A percentile compares a stretch with the other conserved stretches of the same genome.
Evolutionary conservation across 352 stramenopile genomes (phyloP).

Genomic region (Plasmopara halstedii): DNA sequence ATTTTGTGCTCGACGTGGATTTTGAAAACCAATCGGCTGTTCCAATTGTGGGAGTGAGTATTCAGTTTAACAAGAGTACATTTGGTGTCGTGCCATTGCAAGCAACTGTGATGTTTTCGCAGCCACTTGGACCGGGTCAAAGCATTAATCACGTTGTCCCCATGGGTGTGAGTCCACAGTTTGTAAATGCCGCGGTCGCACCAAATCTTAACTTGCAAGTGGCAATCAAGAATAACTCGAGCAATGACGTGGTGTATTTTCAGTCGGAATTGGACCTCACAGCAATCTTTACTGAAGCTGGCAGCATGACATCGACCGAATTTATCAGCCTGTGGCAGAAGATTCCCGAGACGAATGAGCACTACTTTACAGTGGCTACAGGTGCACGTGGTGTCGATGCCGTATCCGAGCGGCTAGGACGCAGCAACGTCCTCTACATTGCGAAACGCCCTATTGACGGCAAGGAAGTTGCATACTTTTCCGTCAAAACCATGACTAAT

Average conservation of each 20-base stretch:
- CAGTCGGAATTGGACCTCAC: conserved; percentile 89
- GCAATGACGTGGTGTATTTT: conserved; percentile 93
- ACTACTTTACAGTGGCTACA: conserved; percentile 87
- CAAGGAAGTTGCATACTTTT: conserved; percentile 95
- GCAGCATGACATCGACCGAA: conserved; percentile 84
- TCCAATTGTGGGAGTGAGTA: conserved; percentile 85
- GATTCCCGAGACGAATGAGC: conserved; percentile 93
- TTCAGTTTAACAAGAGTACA: conserved; percentile 98
- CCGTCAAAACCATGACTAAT: conserved; percentile 89
- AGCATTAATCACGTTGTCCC: conserved; percentile 59
- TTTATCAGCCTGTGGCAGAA: conserved; percentile 95
- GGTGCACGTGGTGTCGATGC: conserved; percentile 65
- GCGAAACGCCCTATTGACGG: conserved; percentile 89
- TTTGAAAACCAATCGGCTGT: conserved; percentile 87
- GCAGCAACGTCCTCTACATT: conserved; percentile 92
- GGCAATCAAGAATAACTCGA: conserved; percentile 96
- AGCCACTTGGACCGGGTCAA: conserved; percentile 64
- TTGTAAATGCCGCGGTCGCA: conserved; percentile 64
- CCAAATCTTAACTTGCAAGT: conserved; percentile 88
- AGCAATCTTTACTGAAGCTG: conserved; percentile 82
- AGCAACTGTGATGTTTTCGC: conserved; percentile 81
- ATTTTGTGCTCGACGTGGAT: conserved; percentile 70
- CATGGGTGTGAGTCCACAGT: conserved; percentile 74
- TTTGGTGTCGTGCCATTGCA: conserved; percentile 93
- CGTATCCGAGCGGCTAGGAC: conserved; percentile 81